Conservation (phyloP, 441 rosid species). For the Adansonia grandidieri region DNA sequence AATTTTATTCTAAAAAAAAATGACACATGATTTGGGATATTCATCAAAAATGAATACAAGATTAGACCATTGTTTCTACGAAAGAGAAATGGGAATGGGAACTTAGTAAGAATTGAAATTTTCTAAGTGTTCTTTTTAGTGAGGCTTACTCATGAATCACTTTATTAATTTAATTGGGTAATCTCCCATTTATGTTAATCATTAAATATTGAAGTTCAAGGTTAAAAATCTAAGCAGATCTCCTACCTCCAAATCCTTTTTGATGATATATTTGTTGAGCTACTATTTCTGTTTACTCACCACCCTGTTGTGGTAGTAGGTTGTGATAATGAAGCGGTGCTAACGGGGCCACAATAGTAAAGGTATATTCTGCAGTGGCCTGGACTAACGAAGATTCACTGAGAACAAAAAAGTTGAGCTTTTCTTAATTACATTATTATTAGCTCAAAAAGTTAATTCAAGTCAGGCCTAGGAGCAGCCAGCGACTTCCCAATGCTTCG, state of each 20-base stretch:
- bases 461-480: neutral
- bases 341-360: neutral
- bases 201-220: neutral
- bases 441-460: neutral
- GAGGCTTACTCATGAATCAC: neutral
- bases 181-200: neutral
- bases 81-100: too few species aligned
- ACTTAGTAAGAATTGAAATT: too few species aligned
- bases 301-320: neutral
- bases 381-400: neutral
- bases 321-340: neutral
- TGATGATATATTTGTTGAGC: neutral
- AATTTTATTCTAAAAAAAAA: too few species aligned
- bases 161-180: neutral
- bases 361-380: neutral
- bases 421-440: neutral
- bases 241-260: neutral
- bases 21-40: too few species aligned
- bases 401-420: neutral
- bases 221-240: too few species aligned
- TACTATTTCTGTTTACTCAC: neutral
- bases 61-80: too few species aligned
- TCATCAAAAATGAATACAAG: too few species aligned
- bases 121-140: neutral
- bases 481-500: constrained; percentile 26